These are phyloP conservation scores for Fusarium nisikadoi DNA, from an alignment of 2,329 filamentous ascomycete species.

Conservation along the genomic window DNA sequence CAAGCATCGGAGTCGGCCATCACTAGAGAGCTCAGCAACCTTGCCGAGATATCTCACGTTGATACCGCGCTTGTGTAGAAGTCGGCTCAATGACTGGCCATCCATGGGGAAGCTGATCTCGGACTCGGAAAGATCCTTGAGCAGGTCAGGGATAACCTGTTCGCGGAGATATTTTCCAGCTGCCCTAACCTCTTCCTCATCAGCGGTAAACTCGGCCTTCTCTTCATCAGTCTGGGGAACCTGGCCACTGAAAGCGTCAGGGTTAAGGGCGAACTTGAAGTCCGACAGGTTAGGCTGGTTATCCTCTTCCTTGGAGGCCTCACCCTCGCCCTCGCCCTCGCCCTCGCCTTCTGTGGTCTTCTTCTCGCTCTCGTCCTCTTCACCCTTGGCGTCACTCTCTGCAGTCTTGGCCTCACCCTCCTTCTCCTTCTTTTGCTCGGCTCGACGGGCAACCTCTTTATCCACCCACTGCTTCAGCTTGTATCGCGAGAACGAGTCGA, in stretches of 20 bases:
- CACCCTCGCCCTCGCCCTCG: conserved; percentile 27
- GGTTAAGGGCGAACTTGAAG: conserved; percentile 91
- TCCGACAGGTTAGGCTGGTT: conserved; percentile 84
- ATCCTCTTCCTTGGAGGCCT: conserved; percentile 45
- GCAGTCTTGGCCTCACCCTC: conserved; percentile 39
- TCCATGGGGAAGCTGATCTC: conserved; percentile 99
- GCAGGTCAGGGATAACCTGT: conserved; percentile 83
- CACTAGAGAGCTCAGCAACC: conserved; percentile 76
- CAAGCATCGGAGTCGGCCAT: conserved; percentile 79
- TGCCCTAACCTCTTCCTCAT: conserved; percentile 88
- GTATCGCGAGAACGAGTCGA: conserved; percentile 84
- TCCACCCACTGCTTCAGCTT: conserved; percentile 93
- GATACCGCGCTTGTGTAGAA: conserved; percentile 96
- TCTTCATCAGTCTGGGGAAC: conserved; percentile 89
- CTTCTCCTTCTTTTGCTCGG: conserved; percentile 45
- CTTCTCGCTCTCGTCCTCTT: conserved; percentile 49
- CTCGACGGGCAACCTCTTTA: conserved; percentile 75
- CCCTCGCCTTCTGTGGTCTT: conserved; percentile 43
- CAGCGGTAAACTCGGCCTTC: conserved; percentile 81
- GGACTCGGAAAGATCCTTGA: conserved; percentile 88
- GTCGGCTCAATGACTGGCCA: conserved; percentile 85
- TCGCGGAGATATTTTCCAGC: conserved; percentile 82
- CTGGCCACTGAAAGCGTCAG: conserved; percentile 95
- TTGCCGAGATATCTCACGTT: conserved; percentile 96
- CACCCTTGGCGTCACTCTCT: conserved; percentile 41